Evolutionary conservation across 139 green algal genomes (phyloP), one percentile per base, ranked within the genome.

Genomic region (Chlorella ohadii): DNA sequence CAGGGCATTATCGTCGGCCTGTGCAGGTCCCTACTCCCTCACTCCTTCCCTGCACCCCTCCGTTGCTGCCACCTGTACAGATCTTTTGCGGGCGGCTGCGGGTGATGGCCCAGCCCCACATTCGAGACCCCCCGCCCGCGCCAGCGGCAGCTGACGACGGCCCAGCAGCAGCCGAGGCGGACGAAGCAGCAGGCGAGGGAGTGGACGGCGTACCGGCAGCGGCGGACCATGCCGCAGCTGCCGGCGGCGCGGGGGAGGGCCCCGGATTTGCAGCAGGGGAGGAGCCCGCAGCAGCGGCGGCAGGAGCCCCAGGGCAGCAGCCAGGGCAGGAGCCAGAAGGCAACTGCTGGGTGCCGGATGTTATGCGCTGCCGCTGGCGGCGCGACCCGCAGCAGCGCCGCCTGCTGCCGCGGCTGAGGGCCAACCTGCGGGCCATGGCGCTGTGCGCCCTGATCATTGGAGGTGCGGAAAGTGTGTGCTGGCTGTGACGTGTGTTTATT

Each of bases 361-460:
- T 96, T 36, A 84, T 96, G 83, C 67, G 81, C n/a, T 94, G 93
- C n/a, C 84, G 85, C 55, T 96, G 94, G 94, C 87, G 92, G 83
- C 57, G 81, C 6, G 66, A 84, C 33, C 88, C 87, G 13, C 59
- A 82, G 76, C 90, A 96, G 86, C 74, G 77, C 25, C 64, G 65
- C 13, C 83, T 96, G 28, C 76, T 92, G 73, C 81, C 84, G 0
- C 86, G 94, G 12, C 70, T 96, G 51, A 91, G 89, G 83, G 84
- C 85, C 83, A 96, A 97, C 79, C 70, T 87, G 63, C 84, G 84
- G n/a, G 84, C 94, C 59, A 91, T 96, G 75, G 34, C 73, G 17
- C 89, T 96, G 80, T 78, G 87, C 6, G 51, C 78, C 0, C 34
- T 84, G 4, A 68, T 95, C n/a, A 86, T 86, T 23, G 57, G n/a